Evolutionary conservation across 148 eudicot species (phyloP).

Genomic region (Fallopia convolvulus): DNA sequence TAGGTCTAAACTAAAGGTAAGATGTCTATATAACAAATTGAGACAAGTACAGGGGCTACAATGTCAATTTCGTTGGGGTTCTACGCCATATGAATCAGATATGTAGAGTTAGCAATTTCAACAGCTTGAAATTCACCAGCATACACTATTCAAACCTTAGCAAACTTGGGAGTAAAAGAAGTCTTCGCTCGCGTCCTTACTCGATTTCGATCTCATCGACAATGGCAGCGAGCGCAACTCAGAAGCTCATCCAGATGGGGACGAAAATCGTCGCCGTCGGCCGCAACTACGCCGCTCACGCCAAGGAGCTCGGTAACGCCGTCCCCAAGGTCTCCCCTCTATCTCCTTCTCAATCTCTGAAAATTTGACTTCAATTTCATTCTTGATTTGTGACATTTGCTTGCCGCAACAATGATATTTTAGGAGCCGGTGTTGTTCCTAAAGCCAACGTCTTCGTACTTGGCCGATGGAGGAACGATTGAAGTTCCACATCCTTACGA

Average conservation of each 20-base stretch:
- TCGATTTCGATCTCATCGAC: not conserved
- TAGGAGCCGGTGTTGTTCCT: conserved; percentile 91
- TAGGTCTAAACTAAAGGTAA: too few relatives aligned
- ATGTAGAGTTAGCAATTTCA: not conserved
- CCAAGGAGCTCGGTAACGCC: conserved; percentile 89
- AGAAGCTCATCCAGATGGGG: conserved; percentile 53
- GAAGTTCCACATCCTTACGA: conserved; percentile 73
- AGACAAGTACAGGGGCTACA: too few relatives aligned
- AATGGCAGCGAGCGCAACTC: conserved; percentile 7
- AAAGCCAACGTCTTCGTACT: conserved; percentile 95
- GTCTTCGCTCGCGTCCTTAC: not conserved
- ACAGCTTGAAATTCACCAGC: not conserved
- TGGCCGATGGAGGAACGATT: conserved; percentile 82
- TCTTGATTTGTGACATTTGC: not conserved
- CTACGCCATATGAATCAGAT: not conserved
- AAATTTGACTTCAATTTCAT: not conserved
- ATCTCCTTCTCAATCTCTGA: not conserved
- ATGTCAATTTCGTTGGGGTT: too few relatives aligned
- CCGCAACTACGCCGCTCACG: conserved; percentile 84
- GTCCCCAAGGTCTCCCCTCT: conserved; percentile 49
- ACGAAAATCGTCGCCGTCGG: conserved; percentile 85
- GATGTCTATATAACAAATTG: too few relatives aligned
- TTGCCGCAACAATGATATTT: not conserved
- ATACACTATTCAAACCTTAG: not conserved
- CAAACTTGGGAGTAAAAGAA: not conserved